Conservation (phyloP, 306 rosid species). For the Lablab purpureus region DNA sequence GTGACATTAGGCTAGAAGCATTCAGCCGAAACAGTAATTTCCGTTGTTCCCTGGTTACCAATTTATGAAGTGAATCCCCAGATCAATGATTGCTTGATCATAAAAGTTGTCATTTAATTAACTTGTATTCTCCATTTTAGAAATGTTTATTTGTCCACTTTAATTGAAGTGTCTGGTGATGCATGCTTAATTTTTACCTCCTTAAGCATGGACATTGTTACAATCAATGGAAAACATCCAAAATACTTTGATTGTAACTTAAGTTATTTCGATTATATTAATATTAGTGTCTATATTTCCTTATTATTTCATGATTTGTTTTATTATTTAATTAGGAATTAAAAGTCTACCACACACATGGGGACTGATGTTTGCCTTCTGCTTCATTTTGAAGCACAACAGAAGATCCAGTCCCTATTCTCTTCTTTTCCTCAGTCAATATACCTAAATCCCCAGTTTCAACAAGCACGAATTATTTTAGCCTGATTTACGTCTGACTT, state of each 20-base stretch:
- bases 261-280: background rate
- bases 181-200: slow-evolving; percentile 8
- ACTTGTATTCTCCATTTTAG: background rate
- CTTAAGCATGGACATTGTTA: background rate
- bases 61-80: slow-evolving; percentile 4
- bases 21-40: slow-evolving; percentile 8
- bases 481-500: slow-evolving; percentile 20
- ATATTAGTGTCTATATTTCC: background rate
- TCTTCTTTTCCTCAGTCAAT: background rate
- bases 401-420: background rate
- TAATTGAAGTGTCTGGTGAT: slow-evolving; percentile 34
- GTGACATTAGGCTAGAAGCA: slow-evolving; percentile 1
- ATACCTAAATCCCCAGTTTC: background rate
- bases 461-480: background rate
- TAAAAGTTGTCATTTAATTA: slow-evolving; percentile 1
- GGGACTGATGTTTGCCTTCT: background rate
- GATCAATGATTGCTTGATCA: slow-evolving; percentile 23
- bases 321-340: background rate
- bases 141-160: slow-evolving; percentile 14
- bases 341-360: background rate
- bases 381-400: background rate
- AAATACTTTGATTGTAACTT: background rate
- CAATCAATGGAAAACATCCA: background rate
- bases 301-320: background rate
- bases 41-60: slow-evolving; percentile 19